These are phyloP conservation scores for Daedaleopsis sinensis DNA, from an alignment of 768 basidiomycete species.

Conservation along the genomic window DNA sequence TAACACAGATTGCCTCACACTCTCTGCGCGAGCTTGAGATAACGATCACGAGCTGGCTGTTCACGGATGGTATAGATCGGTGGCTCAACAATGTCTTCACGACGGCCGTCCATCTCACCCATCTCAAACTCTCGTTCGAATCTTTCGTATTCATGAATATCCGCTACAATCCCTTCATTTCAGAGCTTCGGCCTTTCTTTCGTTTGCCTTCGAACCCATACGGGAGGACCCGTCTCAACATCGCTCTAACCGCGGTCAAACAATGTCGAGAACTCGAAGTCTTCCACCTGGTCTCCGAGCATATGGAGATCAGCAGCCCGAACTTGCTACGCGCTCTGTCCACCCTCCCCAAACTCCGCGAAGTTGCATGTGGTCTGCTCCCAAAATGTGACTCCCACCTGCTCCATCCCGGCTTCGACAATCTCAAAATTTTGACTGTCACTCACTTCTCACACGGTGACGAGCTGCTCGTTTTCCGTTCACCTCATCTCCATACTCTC, in stretches of 20 bases:
- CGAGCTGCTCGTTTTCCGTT: not conserved
- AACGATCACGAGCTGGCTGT: too few species aligned
- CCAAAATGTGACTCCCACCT: not conserved
- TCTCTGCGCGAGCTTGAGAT: too few species aligned
- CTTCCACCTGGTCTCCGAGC: not conserved
- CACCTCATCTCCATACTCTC: not conserved
- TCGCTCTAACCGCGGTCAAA: not conserved
- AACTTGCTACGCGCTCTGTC: not conserved
- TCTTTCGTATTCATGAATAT: too few species aligned
- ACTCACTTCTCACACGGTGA: not conserved
- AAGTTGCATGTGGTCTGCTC: not conserved
- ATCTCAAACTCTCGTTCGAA: too few species aligned
- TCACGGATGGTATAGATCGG: too few species aligned
- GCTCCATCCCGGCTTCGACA: not conserved
- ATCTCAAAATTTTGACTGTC: not conserved
- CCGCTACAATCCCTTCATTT: too few species aligned
- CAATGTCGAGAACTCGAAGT: not conserved
- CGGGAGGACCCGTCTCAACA: not conserved
- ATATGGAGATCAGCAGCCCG: not conserved
- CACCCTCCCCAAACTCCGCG: not conserved
- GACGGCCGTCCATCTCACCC: too few species aligned
- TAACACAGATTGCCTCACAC: too few species aligned
- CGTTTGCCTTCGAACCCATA: too few species aligned
- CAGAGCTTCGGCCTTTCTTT: too few species aligned
- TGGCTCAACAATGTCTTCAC: too few species aligned